Evolutionary conservation across 23 red algal genomes (phyloP).

Genomic region (Cyanidioschyzon merolae): DNA sequence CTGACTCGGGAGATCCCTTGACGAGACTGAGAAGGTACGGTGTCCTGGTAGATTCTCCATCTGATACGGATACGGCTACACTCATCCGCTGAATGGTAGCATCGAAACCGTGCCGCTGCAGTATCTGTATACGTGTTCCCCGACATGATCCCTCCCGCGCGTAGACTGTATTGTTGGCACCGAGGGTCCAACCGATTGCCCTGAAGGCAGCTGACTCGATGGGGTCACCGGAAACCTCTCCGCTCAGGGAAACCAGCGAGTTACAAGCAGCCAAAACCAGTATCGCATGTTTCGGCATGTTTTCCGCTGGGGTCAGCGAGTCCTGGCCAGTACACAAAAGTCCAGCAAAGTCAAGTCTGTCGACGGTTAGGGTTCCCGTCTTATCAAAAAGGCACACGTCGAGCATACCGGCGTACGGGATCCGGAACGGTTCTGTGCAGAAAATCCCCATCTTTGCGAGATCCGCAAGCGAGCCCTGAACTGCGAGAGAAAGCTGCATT

Average conservation of each 20-base stretch:
- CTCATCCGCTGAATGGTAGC: conserved; percentile 94
- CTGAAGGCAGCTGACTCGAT: conserved; percentile 66
- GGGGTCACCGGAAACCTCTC: conserved; percentile 73
- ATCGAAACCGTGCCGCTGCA: conserved; percentile 62
- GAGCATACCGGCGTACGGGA: conserved; percentile 87
- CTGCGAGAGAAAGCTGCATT: conserved; percentile 85
- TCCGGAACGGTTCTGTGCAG: conserved; percentile 95
- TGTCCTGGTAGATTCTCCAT: neutral
- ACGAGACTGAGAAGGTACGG: conserved; percentile 29
- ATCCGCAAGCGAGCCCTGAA: conserved; percentile 69
- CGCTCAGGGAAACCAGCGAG: conserved; percentile 63
- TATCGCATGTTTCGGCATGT: conserved; percentile 37
- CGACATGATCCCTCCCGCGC: conserved; percentile 29
- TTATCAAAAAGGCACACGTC: conserved; percentile 98
- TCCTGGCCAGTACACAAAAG: conserved; percentile 23
- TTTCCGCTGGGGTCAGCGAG: conserved; percentile 26
- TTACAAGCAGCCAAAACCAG: conserved; percentile 80
- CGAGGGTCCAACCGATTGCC: conserved; percentile 49
- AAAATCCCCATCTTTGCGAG: conserved; percentile 71
- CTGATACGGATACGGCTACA: conserved; percentile 52
- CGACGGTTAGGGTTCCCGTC: conserved; percentile 85
- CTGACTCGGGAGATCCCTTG: conserved; percentile 90
- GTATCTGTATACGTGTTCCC: conserved; percentile 33
- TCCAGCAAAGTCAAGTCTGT: conserved; percentile 49
- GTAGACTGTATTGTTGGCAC: conserved; percentile 23